Conservation (phyloP, 2,329 filamentous ascomycete species). For the Hypoxylon sp. region DNA sequence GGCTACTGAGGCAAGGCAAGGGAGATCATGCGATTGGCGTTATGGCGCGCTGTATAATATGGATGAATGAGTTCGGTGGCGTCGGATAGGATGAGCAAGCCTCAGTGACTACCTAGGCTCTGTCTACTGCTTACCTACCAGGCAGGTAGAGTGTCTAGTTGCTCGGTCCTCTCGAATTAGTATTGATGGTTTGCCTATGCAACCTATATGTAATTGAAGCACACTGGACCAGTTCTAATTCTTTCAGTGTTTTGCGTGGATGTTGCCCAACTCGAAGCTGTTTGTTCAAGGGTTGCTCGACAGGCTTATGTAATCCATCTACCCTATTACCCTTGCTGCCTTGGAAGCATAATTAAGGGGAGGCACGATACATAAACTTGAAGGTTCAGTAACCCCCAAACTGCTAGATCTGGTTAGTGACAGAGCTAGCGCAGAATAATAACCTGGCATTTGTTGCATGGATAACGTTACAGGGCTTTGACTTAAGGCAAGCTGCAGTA, state of each 20-base stretch:
- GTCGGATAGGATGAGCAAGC: not conserved
- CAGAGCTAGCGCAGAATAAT: not conserved
- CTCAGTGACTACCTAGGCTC: not conserved
- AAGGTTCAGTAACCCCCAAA: not conserved
- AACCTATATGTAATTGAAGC: not conserved
- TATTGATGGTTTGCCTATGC: not conserved
- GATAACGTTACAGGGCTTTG: constrained; percentile 24
- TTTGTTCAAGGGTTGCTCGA: not conserved
- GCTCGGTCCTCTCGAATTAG: not conserved
- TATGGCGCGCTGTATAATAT: constrained; percentile 7
- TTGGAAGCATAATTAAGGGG: not conserved
- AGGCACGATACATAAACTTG: not conserved
- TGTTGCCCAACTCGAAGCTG: not conserved
- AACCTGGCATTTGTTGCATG: constrained; percentile 6
- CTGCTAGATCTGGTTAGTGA: not conserved
- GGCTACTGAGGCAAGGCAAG: constrained; percentile 2
- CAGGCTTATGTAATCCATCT: no score
- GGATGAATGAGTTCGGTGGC: not conserved
- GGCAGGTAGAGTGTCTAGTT: not conserved
- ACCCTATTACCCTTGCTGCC: no score
- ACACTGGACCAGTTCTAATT: not conserved
- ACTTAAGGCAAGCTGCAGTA: constrained; percentile 36
- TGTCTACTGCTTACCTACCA: not conserved
- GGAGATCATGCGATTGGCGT: constrained; percentile 9
- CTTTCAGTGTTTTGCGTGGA: not conserved